Conservation (phyloP, 164 flowering plant species). For the Magnolia kwangsiensis region DNA sequence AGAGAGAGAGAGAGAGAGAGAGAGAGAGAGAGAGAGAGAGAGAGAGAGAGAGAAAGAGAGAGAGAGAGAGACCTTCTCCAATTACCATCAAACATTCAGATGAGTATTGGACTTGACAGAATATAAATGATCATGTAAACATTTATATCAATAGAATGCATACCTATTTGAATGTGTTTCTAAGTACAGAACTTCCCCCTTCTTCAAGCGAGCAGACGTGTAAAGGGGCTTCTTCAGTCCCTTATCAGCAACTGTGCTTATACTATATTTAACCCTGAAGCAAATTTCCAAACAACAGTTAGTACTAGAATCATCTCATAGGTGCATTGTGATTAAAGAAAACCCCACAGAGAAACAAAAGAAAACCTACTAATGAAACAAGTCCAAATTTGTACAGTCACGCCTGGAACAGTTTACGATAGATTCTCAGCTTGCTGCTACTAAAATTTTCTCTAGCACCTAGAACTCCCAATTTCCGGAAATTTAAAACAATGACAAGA, state of each 20-base stretch:
- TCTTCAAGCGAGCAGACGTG: constrained; percentile 96
- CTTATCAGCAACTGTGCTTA: constrained; percentile 92
- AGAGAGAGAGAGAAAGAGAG: too few relatives aligned
- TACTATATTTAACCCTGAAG: constrained; percentile 86
- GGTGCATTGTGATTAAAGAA: background rate
- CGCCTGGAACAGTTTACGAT: background rate
- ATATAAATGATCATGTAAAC: background rate
- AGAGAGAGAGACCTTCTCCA: too few relatives aligned
- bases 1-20: too few relatives aligned
- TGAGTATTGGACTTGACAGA: background rate
- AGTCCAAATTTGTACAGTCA: background rate
- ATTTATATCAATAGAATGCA: background rate
- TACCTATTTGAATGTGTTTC: constrained; percentile 94
- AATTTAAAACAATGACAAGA: too few relatives aligned
- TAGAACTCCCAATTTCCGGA: background rate
- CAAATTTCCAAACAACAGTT: constrained; percentile 10
- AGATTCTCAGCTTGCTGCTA: background rate
- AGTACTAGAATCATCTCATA: constrained; percentile 12
- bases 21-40: too few relatives aligned
- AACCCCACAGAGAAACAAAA: background rate
- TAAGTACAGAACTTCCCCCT: constrained; percentile 90
- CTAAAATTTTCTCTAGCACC: background rate
- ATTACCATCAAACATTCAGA: background rate
- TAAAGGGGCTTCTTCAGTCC: constrained; percentile 85
- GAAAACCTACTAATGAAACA: background rate